Evolutionary conservation across 768 basidiomycete genomes (phyloP), one percentile per base, ranked within the genome.

Genomic region (Rhizopogon vulgaris): DNA sequence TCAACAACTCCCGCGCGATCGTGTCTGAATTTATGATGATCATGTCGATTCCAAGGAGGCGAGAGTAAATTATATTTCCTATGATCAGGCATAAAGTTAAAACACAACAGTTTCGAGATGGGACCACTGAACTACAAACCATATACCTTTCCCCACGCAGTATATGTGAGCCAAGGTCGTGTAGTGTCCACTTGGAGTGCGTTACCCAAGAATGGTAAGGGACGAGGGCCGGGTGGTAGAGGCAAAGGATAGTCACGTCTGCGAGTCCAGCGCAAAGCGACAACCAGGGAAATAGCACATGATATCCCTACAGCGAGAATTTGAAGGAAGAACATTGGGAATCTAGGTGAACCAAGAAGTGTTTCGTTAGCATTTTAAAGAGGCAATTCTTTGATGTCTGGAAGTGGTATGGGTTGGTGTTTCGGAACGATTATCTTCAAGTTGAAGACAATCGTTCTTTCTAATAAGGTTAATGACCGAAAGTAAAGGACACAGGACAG

Each of bases 101-200:
- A n/a, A 24, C 17, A 1, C 3, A 10, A 22, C 9, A 3, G 4
- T 18, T 15, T 22, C 11, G 8, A 7, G n/a, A 46, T 8, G 24
- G 14, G 30, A 30, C 12, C 43, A 38, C 15, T 10, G 45, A 5
- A 3, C 32, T 14, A 34, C 30, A 14, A 17, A 49, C 49, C 43
- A 11, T 32, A 50, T 47, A 2, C 8, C 30, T 42, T 46, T 24
- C 45, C 28, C 49, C 49, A 51, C 2, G n/a, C 28, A 27, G 18
- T 8, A 24, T 51, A 51, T 46, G 49, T 48, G 39, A 46, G 30
- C 49, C 49, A 51, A 34, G 49, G 49, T 46, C 42, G 41, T 51
- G 47, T 27, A 11, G 43, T 18, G 28, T 48, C 17, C 12, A 30
- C 7, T 30, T 30, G 28, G 8, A 43, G 49, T 7, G 40, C 49